These are phyloP conservation scores for Neoboletus brunneissimus DNA, from an alignment of 768 basidiomycete genomes.

Conservation along the genomic window DNA sequence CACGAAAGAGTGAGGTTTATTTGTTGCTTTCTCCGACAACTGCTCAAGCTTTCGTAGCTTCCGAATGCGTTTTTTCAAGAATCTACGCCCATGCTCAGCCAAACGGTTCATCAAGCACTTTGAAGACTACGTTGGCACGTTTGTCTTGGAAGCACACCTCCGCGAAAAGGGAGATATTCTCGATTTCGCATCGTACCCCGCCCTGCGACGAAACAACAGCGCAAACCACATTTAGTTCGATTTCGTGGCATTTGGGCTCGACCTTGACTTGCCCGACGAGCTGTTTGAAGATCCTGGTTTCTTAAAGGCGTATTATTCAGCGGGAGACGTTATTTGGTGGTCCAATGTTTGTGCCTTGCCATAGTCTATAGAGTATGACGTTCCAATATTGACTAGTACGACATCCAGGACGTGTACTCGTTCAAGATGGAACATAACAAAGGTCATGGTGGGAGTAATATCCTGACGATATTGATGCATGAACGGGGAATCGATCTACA, in stretches of 20 bases:
- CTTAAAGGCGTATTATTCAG: conserved; percentile 52
- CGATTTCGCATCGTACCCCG: conserved; percentile 49
- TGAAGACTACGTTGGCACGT: conserved; percentile 54
- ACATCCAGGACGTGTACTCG: conserved; percentile 60
- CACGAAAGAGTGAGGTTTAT: conserved; percentile 52
- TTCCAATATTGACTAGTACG: not conserved
- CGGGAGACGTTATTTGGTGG: conserved; percentile 67
- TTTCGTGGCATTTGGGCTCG: conserved; percentile 58
- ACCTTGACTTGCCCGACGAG: conserved; percentile 60
- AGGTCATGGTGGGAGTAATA: conserved; percentile 63
- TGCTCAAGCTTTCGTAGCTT: conserved; percentile 40
- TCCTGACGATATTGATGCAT: conserved; percentile 66
- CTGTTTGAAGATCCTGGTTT: conserved; percentile 57
- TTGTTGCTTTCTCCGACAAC: not conserved
- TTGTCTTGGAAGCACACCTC: conserved; percentile 59
- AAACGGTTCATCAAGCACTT: conserved; percentile 51
- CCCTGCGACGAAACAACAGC: conserved; percentile 66
- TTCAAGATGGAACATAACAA: conserved; percentile 72
- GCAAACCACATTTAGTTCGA: conserved; percentile 63
- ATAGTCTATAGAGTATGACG: not conserved
- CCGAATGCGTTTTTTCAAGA: conserved; percentile 42
- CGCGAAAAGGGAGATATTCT: conserved; percentile 57
- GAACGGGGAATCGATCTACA: conserved; percentile 53
- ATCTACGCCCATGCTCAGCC: conserved; percentile 40
- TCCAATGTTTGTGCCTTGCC: conserved; percentile 50